phyloP scores from a whole-genome alignment of 1,139 yeast genomes.

The Diutina siamensis region DNA sequence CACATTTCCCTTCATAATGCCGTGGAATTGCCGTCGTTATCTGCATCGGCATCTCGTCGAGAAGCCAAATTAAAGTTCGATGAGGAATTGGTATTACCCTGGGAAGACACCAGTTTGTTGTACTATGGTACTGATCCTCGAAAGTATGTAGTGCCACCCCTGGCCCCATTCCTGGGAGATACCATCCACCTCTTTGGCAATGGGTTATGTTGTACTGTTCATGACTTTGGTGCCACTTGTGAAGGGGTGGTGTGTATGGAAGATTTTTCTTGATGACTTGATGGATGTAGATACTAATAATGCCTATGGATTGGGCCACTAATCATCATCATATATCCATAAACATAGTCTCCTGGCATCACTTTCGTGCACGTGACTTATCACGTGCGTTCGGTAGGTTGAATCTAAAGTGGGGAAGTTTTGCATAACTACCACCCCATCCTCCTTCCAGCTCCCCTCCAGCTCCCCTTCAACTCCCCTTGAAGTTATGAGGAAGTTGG shows the following conservation, averaged over 20 bases:
- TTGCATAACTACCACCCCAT: too few relatives aligned
- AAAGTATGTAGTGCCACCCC: not conserved
- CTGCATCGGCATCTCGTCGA: not conserved
- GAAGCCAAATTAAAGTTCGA: not conserved
- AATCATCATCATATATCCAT: too few relatives aligned
- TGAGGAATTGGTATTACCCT: not conserved
- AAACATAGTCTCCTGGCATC: too few relatives aligned
- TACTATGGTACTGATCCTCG: not conserved
- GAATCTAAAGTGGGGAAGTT: too few relatives aligned
- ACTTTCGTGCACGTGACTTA: too few relatives aligned
- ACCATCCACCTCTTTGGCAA: slow-evolving; percentile 1
- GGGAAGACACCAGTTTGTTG: not conserved
- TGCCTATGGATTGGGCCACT: too few relatives aligned
- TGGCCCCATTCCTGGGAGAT: slow-evolving; percentile 3
- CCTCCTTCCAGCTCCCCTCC: too few relatives aligned
- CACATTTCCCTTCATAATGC: slow-evolving; percentile 4
- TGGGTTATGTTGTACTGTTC: slow-evolving; percentile 1
- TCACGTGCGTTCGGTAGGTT: too few relatives aligned
- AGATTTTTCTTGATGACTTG: not conserved
- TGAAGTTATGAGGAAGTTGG: too few relatives aligned
- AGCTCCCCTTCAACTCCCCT: too few relatives aligned
- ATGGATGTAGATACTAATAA: too few relatives aligned
- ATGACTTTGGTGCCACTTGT: not conserved
- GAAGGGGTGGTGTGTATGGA: not conserved
- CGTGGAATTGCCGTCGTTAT: not conserved